phyloP scores from a whole-genome alignment of 441 rosid species.

The Brassica hybrid region DNA sequence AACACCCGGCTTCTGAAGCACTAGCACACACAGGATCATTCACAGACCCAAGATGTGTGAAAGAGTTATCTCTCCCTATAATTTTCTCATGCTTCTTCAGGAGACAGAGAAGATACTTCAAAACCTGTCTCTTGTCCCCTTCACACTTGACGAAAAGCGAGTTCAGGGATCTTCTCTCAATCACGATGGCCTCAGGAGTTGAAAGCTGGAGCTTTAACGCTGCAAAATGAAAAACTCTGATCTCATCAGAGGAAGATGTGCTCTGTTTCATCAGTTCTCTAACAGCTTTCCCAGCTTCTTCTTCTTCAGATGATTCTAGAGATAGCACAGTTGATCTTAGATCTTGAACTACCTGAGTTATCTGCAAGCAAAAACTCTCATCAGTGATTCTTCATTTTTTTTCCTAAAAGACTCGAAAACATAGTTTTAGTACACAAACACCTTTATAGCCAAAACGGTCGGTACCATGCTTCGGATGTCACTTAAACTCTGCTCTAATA shows the following conservation, averaged over 20 bases:
- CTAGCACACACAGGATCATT: constrained; percentile 35
- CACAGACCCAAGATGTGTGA: constrained; percentile 9
- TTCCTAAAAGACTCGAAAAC: background rate
- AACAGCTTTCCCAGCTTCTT: constrained; percentile 62
- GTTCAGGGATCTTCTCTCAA: constrained; percentile 70
- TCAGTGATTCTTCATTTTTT: background rate
- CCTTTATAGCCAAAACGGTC: constrained; percentile 68
- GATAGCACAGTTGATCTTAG: constrained; percentile 56
- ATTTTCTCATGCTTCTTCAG: constrained; percentile 56
- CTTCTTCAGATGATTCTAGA: constrained; percentile 66
- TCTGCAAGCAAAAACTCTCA: constrained; percentile 50
- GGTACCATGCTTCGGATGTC: constrained; percentile 71
- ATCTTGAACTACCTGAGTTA: constrained; percentile 63
- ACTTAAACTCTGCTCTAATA: constrained; percentile 57
- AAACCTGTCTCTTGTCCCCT: constrained; percentile 48
- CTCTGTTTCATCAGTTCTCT: constrained; percentile 53
- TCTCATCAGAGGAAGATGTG: constrained; percentile 48
- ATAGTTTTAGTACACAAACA: constrained; percentile 56
- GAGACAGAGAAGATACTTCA: constrained; percentile 56
- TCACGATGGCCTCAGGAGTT: constrained; percentile 52
- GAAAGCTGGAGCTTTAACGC: constrained; percentile 60
- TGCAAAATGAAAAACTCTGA: constrained; percentile 57
- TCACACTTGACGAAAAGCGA: constrained; percentile 48
- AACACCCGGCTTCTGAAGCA: constrained; percentile 42
- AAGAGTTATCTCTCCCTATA: constrained; percentile 45